Conservation (phyloP, 345 rosid genomes). For the Psidium guajava region DNA sequence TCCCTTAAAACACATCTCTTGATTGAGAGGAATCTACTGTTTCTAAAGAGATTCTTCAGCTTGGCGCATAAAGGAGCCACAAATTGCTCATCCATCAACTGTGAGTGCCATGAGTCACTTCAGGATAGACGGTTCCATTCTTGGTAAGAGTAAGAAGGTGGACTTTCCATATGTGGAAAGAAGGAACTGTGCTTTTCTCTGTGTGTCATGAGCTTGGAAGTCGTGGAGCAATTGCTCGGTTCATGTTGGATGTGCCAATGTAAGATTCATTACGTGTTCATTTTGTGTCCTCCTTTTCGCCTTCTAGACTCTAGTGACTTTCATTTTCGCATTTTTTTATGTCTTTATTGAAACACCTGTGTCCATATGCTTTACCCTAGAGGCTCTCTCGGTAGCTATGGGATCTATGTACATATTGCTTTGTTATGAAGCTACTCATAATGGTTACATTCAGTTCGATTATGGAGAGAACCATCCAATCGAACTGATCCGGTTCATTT, state of each 20-base stretch:
- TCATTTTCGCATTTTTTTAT: neutral
- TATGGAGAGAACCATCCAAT: neutral
- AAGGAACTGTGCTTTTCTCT: neutral
- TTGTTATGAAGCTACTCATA: neutral
- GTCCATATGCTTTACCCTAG: neutral
- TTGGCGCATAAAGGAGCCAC: conserved; percentile 1
- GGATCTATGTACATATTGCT: neutral
- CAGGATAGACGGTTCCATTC: neutral
- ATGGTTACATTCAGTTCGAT: neutral
- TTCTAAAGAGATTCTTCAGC: conserved; percentile 5
- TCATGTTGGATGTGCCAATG: neutral
- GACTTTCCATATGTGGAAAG: conserved; percentile 8
- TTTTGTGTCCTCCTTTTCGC: neutral
- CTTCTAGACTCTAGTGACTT: neutral
- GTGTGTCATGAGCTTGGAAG: neutral
- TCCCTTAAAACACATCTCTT: neutral
- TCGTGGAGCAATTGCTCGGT: neutral
- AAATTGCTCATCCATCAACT: conserved; percentile 5
- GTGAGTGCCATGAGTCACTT: conserved; percentile 1
- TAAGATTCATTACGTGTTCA: neutral
- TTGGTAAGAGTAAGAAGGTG: neutral
- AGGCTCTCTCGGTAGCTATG: neutral
- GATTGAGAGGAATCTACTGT: neutral
- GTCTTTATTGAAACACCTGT: neutral
- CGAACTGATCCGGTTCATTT: neutral